Conservation (phyloP, 495 filamentous ascomycete species). For the Penicillium steckii region DNA sequence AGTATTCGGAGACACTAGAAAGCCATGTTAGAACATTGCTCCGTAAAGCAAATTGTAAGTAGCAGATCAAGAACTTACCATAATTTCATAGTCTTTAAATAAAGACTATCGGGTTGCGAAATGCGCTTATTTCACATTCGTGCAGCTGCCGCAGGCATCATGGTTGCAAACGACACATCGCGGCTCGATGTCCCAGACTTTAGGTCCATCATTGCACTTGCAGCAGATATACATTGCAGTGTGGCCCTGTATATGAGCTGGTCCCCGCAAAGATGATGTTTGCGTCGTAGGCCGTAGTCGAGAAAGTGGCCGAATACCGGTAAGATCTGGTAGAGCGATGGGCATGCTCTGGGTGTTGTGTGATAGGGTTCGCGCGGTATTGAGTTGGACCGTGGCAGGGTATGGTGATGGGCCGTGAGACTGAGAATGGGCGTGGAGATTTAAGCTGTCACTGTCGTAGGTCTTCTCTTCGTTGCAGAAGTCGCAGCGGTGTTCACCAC, state of each 20-base stretch:
- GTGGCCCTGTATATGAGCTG: not conserved
- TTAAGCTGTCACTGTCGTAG: not conserved
- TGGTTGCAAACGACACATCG: slow-evolving; percentile 36
- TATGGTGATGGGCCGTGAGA: slow-evolving; percentile 18
- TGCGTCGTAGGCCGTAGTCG: not conserved
- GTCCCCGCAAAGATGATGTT: not conserved
- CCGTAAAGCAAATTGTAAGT: not conserved
- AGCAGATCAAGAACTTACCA: slow-evolving; percentile 2
- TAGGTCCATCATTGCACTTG: slow-evolving; percentile 39
- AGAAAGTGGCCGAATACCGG: slow-evolving; percentile 10
- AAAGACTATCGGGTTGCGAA: slow-evolving; percentile 1
- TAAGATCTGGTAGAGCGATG: slow-evolving; percentile 7
- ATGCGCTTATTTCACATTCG: slow-evolving; percentile 28
- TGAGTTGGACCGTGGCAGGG: slow-evolving; percentile 10
- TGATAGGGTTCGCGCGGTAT: slow-evolving; percentile 4
- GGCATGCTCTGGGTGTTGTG: slow-evolving; percentile 6
- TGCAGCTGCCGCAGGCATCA: slow-evolving; percentile 27
- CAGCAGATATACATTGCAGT: slow-evolving; percentile 41
- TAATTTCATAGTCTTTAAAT: not conserved
- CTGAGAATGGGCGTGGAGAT: slow-evolving; percentile 6
- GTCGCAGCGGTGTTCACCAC: slow-evolving; percentile 17
- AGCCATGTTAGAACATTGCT: not conserved
- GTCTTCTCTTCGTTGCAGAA: slow-evolving; percentile 20
- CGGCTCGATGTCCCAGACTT: slow-evolving; percentile 35
- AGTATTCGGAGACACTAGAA: not conserved